A percentile compares a stretch with the other conserved stretches of the same genome.
Evolutionary conservation across 1,284 basidiomycete species (phyloP).

Genomic region (Phylloboletellus chloephorus): DNA sequence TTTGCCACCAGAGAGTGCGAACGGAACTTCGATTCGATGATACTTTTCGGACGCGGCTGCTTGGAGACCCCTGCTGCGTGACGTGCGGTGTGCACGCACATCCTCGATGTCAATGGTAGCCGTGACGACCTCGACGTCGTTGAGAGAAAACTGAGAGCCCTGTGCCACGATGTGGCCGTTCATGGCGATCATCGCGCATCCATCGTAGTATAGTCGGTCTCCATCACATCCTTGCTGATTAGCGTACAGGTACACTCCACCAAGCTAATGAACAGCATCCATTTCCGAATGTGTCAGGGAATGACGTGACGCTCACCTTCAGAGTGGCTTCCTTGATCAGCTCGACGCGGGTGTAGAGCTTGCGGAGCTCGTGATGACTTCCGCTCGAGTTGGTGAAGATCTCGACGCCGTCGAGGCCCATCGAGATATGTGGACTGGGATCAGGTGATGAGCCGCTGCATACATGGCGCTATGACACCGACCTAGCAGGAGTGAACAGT

Average conservation of each 20-base stretch:
- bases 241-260: conserved; percentile 95
- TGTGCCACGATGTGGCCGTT: conserved; percentile 93
- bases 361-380: conserved; percentile 95
- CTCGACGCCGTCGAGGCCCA: conserved; percentile 97
- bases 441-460: conserved; percentile 3
- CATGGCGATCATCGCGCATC: conserved; percentile 91
- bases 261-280: conserved; percentile 52
- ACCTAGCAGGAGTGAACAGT: conserved; percentile 94
- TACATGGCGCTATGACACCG: conserved; percentile 10
- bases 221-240: conserved; percentile 99
- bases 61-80: conserved; percentile 85
- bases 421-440: conserved; percentile 81
- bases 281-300: not conserved
- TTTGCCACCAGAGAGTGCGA: conserved; percentile 69
- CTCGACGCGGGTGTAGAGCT: conserved; percentile 87
- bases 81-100: conserved; percentile 82
- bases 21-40: conserved; percentile 72
- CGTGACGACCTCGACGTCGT: conserved; percentile 92
- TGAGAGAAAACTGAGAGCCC: conserved; percentile 93
- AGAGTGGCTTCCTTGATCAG: conserved; percentile 95
- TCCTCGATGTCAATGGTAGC: conserved; percentile 96
- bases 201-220: conserved; percentile 96
- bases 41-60: conserved; percentile 73
- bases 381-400: conserved; percentile 98
- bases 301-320: conserved; percentile 52